Evolutionary conservation across 345 rosid genomes (phyloP), one percentile per base, ranked within the genome.

Genomic region (Crucihimalaya himalaica): DNA sequence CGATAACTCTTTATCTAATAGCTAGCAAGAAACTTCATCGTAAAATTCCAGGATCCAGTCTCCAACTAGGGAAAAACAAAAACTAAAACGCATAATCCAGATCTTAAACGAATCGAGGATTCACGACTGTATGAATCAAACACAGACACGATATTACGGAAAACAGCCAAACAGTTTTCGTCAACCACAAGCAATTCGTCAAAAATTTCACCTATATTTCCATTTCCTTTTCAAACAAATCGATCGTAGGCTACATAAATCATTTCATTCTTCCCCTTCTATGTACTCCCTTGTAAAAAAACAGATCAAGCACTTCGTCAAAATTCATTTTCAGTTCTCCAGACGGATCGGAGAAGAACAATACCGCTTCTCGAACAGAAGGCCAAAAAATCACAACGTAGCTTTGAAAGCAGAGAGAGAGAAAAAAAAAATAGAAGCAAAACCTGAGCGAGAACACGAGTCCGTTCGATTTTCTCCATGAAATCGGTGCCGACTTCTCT

Each of bases 381-480:
- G 12, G 46, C 28, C 2, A 23, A 18, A 37, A 47, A n/a, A 58
- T 25, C 67, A 35, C 40, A 16, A n/a, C 20, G 19, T 12, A 60
- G 75, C 10, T 34, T 23, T 1, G 40, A 35, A n/a, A 60, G 25
- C 50, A 70, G 47, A 46, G 57, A n/a, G 12, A 8, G 1, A 15
- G 8, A 5, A 7, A 16, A 5, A 35, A 4, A 3, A 53, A 31
- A 16, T 0, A 56, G 23, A 32, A 16, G 13, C 13, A 16, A 35
- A 48, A 86, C 98, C 93, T 88, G 97, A 81, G 97, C 92, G 20
- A 94, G 96, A 74, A 85, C 76, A 21, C 92, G 84, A 32, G 64
- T 89, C 47, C 95, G 78, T 64, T 94, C 96, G 76, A 91, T 81
- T 61, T 91, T 91, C 50, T 81, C 92, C 89, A 88, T 87, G 87